A percentile compares a stretch with the other conserved stretches of the same genome.
phyloP scores from a whole-genome alignment of 192 early-diverging fungal genomes.

The Pecoramyces ruminantium region DNA sequence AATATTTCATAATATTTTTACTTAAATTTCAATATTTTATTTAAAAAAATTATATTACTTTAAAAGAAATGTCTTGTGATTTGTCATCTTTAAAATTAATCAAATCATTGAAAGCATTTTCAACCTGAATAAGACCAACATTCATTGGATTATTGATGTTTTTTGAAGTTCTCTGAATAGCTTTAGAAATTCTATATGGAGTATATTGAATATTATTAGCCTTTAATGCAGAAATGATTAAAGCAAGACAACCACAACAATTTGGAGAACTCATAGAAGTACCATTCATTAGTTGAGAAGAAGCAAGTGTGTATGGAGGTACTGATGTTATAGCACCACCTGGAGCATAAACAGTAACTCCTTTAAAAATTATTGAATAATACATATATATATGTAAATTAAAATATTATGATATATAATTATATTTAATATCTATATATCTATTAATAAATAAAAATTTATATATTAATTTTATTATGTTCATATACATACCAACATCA shows the following conservation, averaged over 20 bases:
- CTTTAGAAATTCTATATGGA: constrained; percentile 68
- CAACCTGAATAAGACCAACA: constrained; percentile 73
- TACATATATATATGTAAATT: no score
- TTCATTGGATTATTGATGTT: constrained; percentile 59
- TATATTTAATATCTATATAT: no score
- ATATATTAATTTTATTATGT: no score
- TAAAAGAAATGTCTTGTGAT: neutral
- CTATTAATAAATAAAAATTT: no score
- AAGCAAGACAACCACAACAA: constrained; percentile 66
- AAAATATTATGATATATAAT: no score
- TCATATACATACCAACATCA: constrained; percentile 39
- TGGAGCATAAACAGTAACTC: constrained; percentile 31
- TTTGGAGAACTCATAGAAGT: constrained; percentile 91
- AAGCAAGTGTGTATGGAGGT: constrained; percentile 58
- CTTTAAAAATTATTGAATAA: no score
- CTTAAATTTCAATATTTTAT: no score
- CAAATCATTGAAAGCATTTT: constrained; percentile 58
- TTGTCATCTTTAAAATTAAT: neutral
- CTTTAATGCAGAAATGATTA: constrained; percentile 77
- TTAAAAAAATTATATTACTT: no score
- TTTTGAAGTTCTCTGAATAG: constrained; percentile 56
- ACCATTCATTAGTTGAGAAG: constrained; percentile 70
- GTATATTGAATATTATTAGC: constrained; percentile 42
- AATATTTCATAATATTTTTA: no score
- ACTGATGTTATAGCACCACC: constrained; percentile 84